Evolutionary conservation across 257 asterid genomes (phyloP), one percentile per base, ranked within the genome.

Genomic region (Solanum sejunctum): DNA sequence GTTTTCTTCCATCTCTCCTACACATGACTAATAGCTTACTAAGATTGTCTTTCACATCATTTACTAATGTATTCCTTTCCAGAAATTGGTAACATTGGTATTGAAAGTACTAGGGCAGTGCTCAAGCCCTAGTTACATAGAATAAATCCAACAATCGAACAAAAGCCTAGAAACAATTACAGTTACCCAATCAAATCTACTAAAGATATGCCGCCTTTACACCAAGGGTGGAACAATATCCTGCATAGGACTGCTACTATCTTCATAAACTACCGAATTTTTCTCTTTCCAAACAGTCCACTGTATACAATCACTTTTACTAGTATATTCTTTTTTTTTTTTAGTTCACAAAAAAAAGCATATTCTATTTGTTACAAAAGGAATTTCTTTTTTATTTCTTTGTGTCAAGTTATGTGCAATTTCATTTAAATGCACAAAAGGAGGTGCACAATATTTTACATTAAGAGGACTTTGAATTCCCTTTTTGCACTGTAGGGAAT

Each of bases 201-300:
- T 0, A 21, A 61, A 10, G 69, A 21, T 20, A 57, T 18, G 2
- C 26, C 20, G 3, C 8, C 64, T 18, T 57, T 61, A 61, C 69
- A 61, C 36, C 69, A 61, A 60, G n/a, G 5, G 17, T 10, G 17
- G 69, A 61, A 61, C 69, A 1, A 1, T 61, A 21, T 61, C 56
- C 80, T 43, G 51, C 56, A 71, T 4, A 43, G 6, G 56, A 71
- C 36, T 71, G 15, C 32, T 26, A 6, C 47, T 9, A 69, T 36
- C 3, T 61, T 61, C 0, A 61, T 21, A 21, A 21, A 11, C 4
- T 61, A 8, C 11, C 0, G 69, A 61, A 39, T 61, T 61, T 0
- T 17, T 60, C 32, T 21, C 36, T 61, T 61, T 61, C 69, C 17
- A 21, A 21, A 61, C 0, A 21, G 39, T 11, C 17, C 69, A 61